Conservation (phyloP, 2,329 filamentous ascomycete species). For the Alternaria hordeiaustralica region DNA sequence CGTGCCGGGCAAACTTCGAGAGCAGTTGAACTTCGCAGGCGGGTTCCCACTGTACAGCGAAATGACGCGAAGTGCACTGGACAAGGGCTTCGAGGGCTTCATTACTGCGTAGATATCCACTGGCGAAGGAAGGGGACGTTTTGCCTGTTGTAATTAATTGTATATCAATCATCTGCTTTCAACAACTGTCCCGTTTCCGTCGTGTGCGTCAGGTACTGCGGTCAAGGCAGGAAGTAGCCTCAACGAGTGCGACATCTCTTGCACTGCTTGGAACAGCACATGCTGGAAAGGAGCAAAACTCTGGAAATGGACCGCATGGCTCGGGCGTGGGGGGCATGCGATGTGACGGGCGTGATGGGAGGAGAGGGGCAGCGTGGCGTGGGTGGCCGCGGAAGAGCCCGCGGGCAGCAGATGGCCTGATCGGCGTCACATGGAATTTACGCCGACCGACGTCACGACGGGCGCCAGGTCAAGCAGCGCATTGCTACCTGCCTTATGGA, state of each 20-base stretch:
- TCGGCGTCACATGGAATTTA: conserved; percentile 26
- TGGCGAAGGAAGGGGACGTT: neutral
- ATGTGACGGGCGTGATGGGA: neutral
- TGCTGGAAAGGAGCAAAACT: neutral
- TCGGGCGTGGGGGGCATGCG: neutral
- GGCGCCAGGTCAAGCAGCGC: neutral
- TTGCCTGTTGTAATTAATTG: neutral
- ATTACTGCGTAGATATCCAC: conserved; percentile 31
- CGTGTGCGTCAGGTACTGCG: neutral
- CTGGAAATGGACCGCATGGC: neutral
- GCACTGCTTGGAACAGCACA: neutral
- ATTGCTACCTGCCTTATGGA: conserved; percentile 30
- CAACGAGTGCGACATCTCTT: neutral
- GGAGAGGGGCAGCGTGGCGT: neutral
- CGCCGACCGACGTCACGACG: conserved; percentile 34
- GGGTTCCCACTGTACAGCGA: conserved; percentile 51
- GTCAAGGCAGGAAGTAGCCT: neutral
- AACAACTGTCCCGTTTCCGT: neutral
- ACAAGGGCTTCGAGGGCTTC: conserved; percentile 46
- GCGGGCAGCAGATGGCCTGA: conserved; percentile 4
- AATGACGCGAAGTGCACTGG: conserved; percentile 47
- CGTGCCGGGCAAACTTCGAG: conserved; percentile 54
- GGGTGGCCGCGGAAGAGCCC: conserved; percentile 3
- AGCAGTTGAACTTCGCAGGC: conserved; percentile 55
- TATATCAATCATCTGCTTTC: neutral